A percentile compares a stretch with the other conserved stretches of the same genome.
Conservation (phyloP, 768 basidiomycete species). For the Hemileccinum impolitum region DNA sequence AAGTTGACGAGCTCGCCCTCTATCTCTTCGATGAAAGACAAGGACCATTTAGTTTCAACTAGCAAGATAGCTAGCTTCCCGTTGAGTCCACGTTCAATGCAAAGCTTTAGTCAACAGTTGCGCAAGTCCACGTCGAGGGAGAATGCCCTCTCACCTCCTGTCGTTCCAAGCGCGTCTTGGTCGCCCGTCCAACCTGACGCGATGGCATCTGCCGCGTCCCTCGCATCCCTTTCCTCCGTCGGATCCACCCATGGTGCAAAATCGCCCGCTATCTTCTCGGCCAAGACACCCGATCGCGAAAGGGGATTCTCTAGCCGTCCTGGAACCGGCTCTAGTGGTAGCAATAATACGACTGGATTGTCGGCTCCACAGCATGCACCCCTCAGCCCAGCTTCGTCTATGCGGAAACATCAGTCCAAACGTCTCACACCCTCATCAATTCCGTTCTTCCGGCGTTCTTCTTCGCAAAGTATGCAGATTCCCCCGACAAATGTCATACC, state of each 20-base stretch:
- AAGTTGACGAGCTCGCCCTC: conserved; percentile 68
- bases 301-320: conserved; percentile 56
- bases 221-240: conserved; percentile 70
- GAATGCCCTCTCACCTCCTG: conserved; percentile 44
- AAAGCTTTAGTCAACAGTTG: conserved; percentile 58
- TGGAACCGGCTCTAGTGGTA: conserved; percentile 74
- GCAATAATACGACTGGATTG: conserved; percentile 59
- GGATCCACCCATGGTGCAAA: conserved; percentile 58
- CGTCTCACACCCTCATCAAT: conserved; percentile 90
- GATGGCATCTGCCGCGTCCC: conserved; percentile 74
- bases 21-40: conserved; percentile 49
- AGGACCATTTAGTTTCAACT: conserved; percentile 32
- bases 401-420: conserved; percentile 63
- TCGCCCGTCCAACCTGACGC: conserved; percentile 69
- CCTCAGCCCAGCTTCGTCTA: conserved; percentile 68
- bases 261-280: conserved; percentile 39
- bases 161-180: conserved; percentile 51
- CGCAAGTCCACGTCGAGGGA: conserved; percentile 73
- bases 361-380: conserved; percentile 55
- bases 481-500: conserved; percentile 42
- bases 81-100: conserved; percentile 63
- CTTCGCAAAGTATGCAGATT: conserved; percentile 82
- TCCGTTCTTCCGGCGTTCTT: conserved; percentile 90
- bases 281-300: conserved; percentile 63
- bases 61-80: conserved; percentile 54